A percentile compares a stretch with the other conserved stretches of the same genome.
phyloP scores from a whole-genome alignment of 164 flowering plant genomes.

The Echeveria elegans region DNA sequence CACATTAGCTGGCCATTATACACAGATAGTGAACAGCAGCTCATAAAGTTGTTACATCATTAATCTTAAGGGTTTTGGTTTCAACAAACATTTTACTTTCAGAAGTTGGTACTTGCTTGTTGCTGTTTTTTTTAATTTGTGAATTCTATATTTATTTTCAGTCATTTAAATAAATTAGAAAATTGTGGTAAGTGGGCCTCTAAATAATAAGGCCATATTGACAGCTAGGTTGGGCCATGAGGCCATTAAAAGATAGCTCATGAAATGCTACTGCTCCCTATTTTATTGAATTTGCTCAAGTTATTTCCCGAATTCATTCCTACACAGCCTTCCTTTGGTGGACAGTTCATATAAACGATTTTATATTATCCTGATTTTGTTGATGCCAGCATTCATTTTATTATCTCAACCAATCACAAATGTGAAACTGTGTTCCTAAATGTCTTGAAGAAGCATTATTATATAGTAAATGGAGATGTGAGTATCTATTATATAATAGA shows the following conservation, averaged over 20 bases:
- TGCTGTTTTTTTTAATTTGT: background rate
- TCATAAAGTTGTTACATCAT: background rate
- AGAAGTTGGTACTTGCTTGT: background rate
- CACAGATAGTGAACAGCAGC: background rate
- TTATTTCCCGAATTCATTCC: too few species aligned
- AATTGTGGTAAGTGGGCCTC: background rate
- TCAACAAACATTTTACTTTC: too few species aligned
- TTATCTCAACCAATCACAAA: too few species aligned
- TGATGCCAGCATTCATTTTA: too few species aligned
- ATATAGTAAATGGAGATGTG: too few species aligned
- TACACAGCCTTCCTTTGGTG: too few species aligned
- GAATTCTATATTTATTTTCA: background rate
- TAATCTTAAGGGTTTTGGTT: too few species aligned
- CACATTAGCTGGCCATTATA: background rate
- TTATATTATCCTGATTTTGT: too few species aligned
- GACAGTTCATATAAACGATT: too few species aligned
- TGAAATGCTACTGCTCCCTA: background rate
- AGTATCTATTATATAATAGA: too few species aligned
- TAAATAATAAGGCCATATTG: constrained; percentile 1
- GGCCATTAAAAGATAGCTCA: background rate
- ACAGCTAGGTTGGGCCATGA: constrained; percentile 3
- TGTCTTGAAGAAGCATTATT: too few species aligned
- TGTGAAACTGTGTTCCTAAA: too few species aligned
- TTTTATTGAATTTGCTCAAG: background rate
- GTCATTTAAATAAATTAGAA: background rate